Conservation (phyloP, 495 filamentous ascomycete species). For the Podospora tetraspora region DNA sequence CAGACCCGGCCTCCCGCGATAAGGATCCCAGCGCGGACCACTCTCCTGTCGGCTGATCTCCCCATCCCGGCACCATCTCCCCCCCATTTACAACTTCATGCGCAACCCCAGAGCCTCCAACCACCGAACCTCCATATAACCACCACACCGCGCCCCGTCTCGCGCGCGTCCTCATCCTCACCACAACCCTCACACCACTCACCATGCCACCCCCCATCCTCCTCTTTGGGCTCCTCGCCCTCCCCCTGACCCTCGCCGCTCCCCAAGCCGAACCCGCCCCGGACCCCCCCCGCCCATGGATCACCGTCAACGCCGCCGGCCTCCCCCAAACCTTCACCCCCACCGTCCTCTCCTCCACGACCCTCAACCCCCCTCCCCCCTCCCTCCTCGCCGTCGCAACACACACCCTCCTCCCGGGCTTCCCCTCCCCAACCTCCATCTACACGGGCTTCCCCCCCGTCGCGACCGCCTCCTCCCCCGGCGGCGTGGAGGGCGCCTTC, state of each 20-base stretch:
- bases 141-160: not conserved
- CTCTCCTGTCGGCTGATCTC: slow-evolving; percentile 19
- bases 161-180: not conserved
- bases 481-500: slow-evolving; percentile 21
- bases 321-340: slow-evolving; percentile 24
- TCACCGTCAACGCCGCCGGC: slow-evolving; percentile 24
- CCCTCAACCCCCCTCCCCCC: slow-evolving; percentile 20
- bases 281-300: slow-evolving; percentile 20
- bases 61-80: not conserved
- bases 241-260: slow-evolving; percentile 11
- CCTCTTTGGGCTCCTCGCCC: not conserved
- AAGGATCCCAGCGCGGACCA: not conserved
- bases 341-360: slow-evolving; percentile 19
- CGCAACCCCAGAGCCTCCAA: slow-evolving; percentile 2
- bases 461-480: slow-evolving; percentile 18
- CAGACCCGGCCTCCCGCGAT: not conserved
- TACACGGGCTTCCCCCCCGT: slow-evolving; percentile 30
- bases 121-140: not conserved
- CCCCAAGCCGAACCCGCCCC: slow-evolving; percentile 15
- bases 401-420: slow-evolving; percentile 22
- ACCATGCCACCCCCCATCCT: slow-evolving; percentile 1
- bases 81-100: slow-evolving; percentile 17
- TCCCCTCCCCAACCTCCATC: slow-evolving; percentile 11
- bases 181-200: not conserved
- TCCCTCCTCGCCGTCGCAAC: slow-evolving; percentile 21